Conservation (phyloP, 2,329 filamentous ascomycete species). For the Pseudohalonectria lignicola region DNA sequence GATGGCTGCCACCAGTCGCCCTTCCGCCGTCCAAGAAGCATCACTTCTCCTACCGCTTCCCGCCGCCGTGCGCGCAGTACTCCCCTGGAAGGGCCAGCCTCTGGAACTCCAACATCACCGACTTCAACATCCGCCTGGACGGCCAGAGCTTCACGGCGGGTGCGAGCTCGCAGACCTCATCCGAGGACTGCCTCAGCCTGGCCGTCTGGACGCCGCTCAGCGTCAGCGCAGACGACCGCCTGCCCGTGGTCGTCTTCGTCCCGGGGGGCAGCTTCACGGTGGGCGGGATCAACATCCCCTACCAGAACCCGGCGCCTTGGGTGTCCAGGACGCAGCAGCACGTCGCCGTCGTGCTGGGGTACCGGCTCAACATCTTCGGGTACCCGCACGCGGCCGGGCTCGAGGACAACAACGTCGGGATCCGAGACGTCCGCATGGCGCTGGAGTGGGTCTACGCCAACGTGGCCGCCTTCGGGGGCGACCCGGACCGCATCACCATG, state of each 20-base stretch:
- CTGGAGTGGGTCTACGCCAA: slow-evolving; percentile 39
- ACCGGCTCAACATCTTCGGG: slow-evolving; percentile 22
- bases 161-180: slow-evolving; percentile 12
- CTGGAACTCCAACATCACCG: slow-evolving; percentile 17
- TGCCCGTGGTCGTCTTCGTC: slow-evolving; percentile 7
- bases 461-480: slow-evolving; percentile 35
- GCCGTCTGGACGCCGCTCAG: slow-evolving; percentile 6
- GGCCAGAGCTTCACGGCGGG: slow-evolving; percentile 16
- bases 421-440: slow-evolving; percentile 36
- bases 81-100: slow-evolving; percentile 12
- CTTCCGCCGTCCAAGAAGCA: slow-evolving; percentile 3
- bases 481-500: slow-evolving; percentile 27
- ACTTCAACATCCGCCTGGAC: slow-evolving; percentile 17
- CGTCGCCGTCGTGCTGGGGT: slow-evolving; percentile 29
- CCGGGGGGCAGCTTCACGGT: slow-evolving; percentile 17
- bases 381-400: slow-evolving; percentile 18
- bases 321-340: slow-evolving; percentile 4
- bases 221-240: slow-evolving; percentile 4
- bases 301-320: slow-evolving; percentile 9
- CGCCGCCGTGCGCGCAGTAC: slow-evolving; percentile 14
- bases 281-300: slow-evolving; percentile 6
- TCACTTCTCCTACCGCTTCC: slow-evolving; percentile 10
- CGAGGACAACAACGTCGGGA: slow-evolving; percentile 30
- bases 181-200: slow-evolving; percentile 9
- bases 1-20: slow-evolving; percentile 6